phyloP scores from a whole-genome alignment of 495 filamentous ascomycete species.

The Aspergillus ellipticus region DNA sequence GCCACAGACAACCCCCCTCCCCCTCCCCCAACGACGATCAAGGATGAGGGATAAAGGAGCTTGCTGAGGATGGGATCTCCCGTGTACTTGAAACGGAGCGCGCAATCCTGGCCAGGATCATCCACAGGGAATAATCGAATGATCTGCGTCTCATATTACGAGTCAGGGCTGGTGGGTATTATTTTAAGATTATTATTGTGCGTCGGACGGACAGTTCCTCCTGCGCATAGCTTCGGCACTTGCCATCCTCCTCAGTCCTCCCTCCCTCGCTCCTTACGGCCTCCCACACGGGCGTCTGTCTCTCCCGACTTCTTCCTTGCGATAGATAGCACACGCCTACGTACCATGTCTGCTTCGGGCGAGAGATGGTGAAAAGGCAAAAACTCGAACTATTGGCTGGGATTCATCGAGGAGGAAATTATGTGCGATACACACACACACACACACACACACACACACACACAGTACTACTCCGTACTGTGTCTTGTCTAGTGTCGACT shows the following conservation, averaged over 20 bases:
- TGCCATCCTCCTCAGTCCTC: not conserved
- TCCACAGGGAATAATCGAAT: constrained; percentile 2
- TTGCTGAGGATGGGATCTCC: not conserved
- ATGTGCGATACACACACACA: too few relatives aligned
- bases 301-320: too few relatives aligned
- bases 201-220: not conserved
- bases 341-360: too few relatives aligned
- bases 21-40: too few relatives aligned
- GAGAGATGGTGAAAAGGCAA: too few relatives aligned
- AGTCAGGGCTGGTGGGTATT: not conserved
- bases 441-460: too few relatives aligned
- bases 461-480: too few relatives aligned
- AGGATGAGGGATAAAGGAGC: not conserved
- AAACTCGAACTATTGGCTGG: not conserved
- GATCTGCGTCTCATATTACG: constrained; percentile 5
- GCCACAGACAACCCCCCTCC: not conserved
- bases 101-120: not conserved
- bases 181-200: not conserved
- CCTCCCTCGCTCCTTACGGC: too few relatives aligned
- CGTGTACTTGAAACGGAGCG: not conserved
- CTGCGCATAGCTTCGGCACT: not conserved
- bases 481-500: too few relatives aligned
- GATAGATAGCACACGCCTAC: too few relatives aligned
- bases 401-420: too few relatives aligned
- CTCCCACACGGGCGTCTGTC: too few relatives aligned